Conservation (phyloP, 805 yeast genomes). For the Candida dendrica region DNA sequence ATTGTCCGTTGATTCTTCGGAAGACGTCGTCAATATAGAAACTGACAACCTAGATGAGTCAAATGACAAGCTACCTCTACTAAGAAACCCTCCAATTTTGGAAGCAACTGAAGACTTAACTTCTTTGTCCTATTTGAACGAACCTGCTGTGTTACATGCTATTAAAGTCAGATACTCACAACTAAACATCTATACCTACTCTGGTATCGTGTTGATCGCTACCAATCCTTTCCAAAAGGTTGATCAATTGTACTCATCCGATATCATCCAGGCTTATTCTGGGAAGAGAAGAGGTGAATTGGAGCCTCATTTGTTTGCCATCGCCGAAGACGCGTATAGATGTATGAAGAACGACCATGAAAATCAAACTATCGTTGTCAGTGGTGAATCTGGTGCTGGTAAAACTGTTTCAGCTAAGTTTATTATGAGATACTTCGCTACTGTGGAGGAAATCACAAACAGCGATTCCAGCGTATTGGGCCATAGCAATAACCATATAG, state of each 20-base stretch:
- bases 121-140: conserved; percentile 84
- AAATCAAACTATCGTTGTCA: conserved; percentile 93
- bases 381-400: conserved; percentile 99
- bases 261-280: conserved; percentile 90
- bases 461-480: conserved; percentile 23
- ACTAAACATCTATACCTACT: conserved; percentile 86
- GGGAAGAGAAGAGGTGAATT: conserved; percentile 90
- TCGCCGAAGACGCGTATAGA: conserved; percentile 95
- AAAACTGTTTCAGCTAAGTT: conserved; percentile 95
- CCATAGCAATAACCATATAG: conserved; percentile 37
- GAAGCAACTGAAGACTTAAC: conserved; percentile 96
- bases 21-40: conserved; percentile 37
- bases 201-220: conserved; percentile 95
- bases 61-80: conserved; percentile 54
- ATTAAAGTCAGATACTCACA: conserved; percentile 85
- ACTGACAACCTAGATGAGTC: conserved; percentile 28
- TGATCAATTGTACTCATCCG: conserved; percentile 85
- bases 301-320: conserved; percentile 95
- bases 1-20: conserved; percentile 45
- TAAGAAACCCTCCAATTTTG: conserved; percentile 84
- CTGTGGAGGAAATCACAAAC: conserved; percentile 57
- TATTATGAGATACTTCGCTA: conserved; percentile 95
- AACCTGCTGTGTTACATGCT: conserved; percentile 94
- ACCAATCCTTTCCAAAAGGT: conserved; percentile 92
- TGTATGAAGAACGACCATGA: conserved; percentile 81